A percentile compares a stretch with the other conserved stretches of the same genome.
Evolutionary conservation across 305 asterid genomes (phyloP).

Genomic region (Fraxinus ornus): DNA sequence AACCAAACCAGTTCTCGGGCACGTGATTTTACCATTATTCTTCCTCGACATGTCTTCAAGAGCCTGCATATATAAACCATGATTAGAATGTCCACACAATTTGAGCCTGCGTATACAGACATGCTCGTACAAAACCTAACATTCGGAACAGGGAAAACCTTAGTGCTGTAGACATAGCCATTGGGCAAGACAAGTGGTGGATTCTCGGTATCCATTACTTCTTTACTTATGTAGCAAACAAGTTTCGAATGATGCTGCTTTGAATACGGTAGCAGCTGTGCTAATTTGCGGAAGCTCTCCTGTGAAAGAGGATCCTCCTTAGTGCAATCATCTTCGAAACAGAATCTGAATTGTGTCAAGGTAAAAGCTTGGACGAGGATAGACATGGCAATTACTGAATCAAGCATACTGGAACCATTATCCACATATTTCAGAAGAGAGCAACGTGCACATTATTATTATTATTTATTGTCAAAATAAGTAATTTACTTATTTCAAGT

Average conservation of each 20-base stretch:
- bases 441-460: no score
- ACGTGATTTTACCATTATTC: conserved; percentile 72
- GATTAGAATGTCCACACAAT: no score
- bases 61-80: conserved; percentile 51
- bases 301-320: conserved; percentile 99
- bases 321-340: conserved; percentile 89
- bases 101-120: conserved; percentile 1
- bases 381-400: neutral
- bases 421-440: conserved; percentile 6
- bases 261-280: conserved; percentile 80
- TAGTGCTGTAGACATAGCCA: conserved; percentile 96
- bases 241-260: conserved; percentile 98
- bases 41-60: conserved; percentile 86
- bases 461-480: no score
- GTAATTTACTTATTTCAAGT: neutral
- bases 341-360: conserved; percentile 72
- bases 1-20: conserved; percentile 74
- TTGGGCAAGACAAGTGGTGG: conserved; percentile 98
- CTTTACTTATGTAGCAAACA: conserved; percentile 87
- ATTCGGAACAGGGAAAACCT: conserved; percentile 45
- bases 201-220: conserved; percentile 91
- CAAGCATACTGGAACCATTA: neutral
- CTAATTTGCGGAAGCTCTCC: conserved; percentile 90
- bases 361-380: conserved; percentile 29
- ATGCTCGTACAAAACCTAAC: neutral